These are phyloP conservation scores for Houttuynia cordata DNA, from an alignment of 164 flowering plant species.

Conservation along the genomic window DNA sequence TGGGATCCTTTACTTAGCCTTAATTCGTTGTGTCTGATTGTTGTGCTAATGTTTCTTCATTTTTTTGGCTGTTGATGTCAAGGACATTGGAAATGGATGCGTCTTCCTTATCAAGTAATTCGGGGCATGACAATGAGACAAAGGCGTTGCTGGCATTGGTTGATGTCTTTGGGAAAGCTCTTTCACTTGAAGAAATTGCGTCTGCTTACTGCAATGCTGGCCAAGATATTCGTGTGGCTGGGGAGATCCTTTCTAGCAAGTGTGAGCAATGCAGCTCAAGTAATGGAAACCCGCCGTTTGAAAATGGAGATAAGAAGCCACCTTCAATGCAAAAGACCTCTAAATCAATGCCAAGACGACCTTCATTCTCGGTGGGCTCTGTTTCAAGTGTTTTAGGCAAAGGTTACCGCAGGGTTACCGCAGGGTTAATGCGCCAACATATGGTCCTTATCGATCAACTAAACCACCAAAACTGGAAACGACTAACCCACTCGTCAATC, in stretches of 20 bases:
- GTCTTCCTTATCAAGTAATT: slow-evolving; percentile 2
- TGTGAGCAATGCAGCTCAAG: slow-evolving; percentile 10
- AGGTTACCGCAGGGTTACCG: slow-evolving; percentile 27
- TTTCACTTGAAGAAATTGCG: slow-evolving; percentile 40
- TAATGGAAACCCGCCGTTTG: slow-evolving; percentile 3
- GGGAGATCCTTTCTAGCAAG: slow-evolving; percentile 25
- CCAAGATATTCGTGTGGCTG: slow-evolving; percentile 27
- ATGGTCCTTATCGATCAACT: slow-evolving; percentile 13
- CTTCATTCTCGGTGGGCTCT: slow-evolving; percentile 33
- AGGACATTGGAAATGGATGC: background rate
- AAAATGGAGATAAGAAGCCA: slow-evolving; percentile 8
- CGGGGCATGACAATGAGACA: slow-evolving; percentile 17
- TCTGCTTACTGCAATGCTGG: slow-evolving; percentile 45
- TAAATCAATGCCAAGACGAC: slow-evolving; percentile 23
- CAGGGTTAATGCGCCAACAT: slow-evolving; percentile 11
- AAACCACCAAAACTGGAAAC: slow-evolving; percentile 29
- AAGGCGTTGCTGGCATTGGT: slow-evolving; percentile 30
- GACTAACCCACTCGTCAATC: slow-evolving; percentile 13
- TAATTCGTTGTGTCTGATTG: too few relatives aligned
- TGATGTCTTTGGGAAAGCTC: slow-evolving; percentile 35
- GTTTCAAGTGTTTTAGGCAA: slow-evolving; percentile 43
- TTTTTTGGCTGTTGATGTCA: too few relatives aligned
- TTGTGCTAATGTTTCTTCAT: too few relatives aligned
- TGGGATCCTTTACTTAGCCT: too few relatives aligned
- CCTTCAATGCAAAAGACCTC: slow-evolving; percentile 9